phyloP scores from a whole-genome alignment of 495 filamentous ascomycete species.

The Aspergillus leporis region DNA sequence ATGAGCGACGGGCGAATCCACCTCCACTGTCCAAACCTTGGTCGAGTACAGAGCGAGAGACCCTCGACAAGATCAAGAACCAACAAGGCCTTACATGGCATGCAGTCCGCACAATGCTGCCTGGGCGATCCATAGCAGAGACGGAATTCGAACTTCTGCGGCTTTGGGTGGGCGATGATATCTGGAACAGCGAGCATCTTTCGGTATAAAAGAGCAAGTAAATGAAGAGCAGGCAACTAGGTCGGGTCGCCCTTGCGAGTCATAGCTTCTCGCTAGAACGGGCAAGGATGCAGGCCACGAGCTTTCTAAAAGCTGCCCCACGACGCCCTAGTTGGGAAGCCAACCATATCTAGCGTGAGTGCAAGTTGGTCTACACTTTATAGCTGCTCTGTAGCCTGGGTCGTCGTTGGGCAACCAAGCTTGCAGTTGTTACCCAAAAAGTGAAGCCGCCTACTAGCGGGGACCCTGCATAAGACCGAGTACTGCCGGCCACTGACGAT shows the following conservation, averaged over 20 bases:
- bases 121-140: constrained; percentile 33
- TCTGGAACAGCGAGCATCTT: constrained; percentile 8
- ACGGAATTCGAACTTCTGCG: constrained; percentile 43
- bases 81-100: constrained; percentile 36
- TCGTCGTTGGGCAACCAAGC: neutral
- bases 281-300: neutral
- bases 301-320: neutral
- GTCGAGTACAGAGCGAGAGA: constrained; percentile 33
- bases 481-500: neutral
- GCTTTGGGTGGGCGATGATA: constrained; percentile 32
- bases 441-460: constrained; percentile 3
- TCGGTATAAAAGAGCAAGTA: constrained; percentile 4
- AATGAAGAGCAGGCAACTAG: constrained; percentile 12
- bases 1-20: constrained; percentile 30
- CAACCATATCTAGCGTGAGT: neutral
- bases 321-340: neutral
- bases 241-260: neutral
- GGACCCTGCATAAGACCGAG: constrained; percentile 2
- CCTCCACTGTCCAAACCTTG: constrained; percentile 34
- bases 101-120: constrained; percentile 30
- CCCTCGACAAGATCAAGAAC: constrained; percentile 29
- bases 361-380: neutral
- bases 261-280: neutral
- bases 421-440: constrained; percentile 1
- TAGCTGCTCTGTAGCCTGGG: neutral